Conservation (phyloP, 805 yeast species). For the Millerago galiae region DNA sequence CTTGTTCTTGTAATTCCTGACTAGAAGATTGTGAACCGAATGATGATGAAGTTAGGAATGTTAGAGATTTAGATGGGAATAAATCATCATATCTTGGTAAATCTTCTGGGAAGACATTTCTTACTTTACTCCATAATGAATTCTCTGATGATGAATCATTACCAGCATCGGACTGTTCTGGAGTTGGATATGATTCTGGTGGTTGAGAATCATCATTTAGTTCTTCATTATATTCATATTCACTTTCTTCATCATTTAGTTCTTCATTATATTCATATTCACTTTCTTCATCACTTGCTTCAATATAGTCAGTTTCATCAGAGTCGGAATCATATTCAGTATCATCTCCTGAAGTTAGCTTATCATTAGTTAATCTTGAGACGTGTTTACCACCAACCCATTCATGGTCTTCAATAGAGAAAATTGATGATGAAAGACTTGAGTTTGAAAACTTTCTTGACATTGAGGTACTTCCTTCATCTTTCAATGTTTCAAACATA, state of each 20-base stretch:
- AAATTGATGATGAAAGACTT: slow-evolving; percentile 24
- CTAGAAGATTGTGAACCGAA: slow-evolving; percentile 5
- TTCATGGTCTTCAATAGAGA: slow-evolving; percentile 26
- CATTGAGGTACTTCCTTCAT: slow-evolving; percentile 5
- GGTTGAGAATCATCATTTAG: no score
- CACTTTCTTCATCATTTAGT: slow-evolving; percentile 1
- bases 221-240: slow-evolving; percentile 3
- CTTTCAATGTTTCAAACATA: slow-evolving; percentile 19
- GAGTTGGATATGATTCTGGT: neutral
- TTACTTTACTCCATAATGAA: slow-evolving; percentile 33
- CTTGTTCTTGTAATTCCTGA: slow-evolving; percentile 6
- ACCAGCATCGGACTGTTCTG: neutral
- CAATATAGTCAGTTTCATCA: slow-evolving; percentile 18
- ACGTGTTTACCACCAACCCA: slow-evolving; percentile 24
- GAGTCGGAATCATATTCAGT: slow-evolving; percentile 11
- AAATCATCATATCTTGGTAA: slow-evolving; percentile 73
- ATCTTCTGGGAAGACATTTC: slow-evolving; percentile 34
- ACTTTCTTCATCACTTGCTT: slow-evolving; percentile 4
- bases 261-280: slow-evolving; percentile 7
- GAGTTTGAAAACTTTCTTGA: slow-evolving; percentile 21
- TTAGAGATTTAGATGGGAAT: slow-evolving; percentile 40
- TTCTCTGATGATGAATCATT: slow-evolving; percentile 12
- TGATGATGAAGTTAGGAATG: slow-evolving; percentile 8
- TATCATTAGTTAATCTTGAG: slow-evolving; percentile 30
- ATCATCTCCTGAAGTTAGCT: slow-evolving; percentile 22